Percentiles rank a stretch among this genome's conserved stretches.
phyloP scores from a whole-genome alignment of 2,329 filamentous ascomycete species.

The Fusarium begoniae region DNA sequence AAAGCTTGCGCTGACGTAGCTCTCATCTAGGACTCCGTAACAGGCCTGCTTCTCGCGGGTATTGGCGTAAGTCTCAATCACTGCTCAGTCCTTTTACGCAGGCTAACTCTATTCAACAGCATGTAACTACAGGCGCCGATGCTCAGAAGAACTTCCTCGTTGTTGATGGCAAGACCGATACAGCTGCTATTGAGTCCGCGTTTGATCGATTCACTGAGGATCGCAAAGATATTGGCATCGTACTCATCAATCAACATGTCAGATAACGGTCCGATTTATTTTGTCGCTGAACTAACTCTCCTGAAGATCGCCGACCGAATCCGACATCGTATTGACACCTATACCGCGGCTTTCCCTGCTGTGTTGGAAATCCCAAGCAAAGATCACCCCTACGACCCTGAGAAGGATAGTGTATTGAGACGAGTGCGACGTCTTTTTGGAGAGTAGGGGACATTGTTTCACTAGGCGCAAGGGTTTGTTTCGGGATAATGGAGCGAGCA shows the following conservation, averaged over 20 bases:
- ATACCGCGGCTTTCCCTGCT: slow-evolving; percentile 94
- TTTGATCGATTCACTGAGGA: slow-evolving; percentile 90
- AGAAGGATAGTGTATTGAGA: slow-evolving; percentile 97
- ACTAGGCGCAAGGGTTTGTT: slow-evolving; percentile 5
- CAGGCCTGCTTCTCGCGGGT: slow-evolving; percentile 91
- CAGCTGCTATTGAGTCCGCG: slow-evolving; percentile 83
- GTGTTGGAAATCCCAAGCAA: slow-evolving; percentile 98
- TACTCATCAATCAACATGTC: slow-evolving; percentile 98
- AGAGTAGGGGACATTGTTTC: slow-evolving; percentile 60
- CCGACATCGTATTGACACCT: slow-evolving; percentile 87
- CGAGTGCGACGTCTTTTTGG: slow-evolving; percentile 76
- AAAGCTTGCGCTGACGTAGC: slow-evolving; percentile 41
- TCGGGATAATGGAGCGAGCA: slow-evolving; percentile 1
- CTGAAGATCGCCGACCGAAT: slow-evolving; percentile 90
- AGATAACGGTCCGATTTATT: slow-evolving; percentile 40
- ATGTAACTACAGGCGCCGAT: slow-evolving; percentile 88
- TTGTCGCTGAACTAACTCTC: slow-evolving; percentile 28
- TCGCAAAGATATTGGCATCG: slow-evolving; percentile 95
- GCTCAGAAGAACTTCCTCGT: slow-evolving; percentile 98
- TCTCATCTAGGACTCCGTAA: slow-evolving; percentile 83
- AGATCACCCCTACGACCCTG: slow-evolving; percentile 97
- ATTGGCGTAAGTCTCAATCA: slow-evolving; percentile 74
- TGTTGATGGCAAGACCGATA: slow-evolving; percentile 94
- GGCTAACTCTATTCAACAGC: slow-evolving; percentile 60
- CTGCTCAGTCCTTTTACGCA: background rate